Percentiles rank a stretch among this genome's conserved stretches.
phyloP scores from a whole-genome alignment of 768 basidiomycete species.

The Termitomyces sp. region DNA sequence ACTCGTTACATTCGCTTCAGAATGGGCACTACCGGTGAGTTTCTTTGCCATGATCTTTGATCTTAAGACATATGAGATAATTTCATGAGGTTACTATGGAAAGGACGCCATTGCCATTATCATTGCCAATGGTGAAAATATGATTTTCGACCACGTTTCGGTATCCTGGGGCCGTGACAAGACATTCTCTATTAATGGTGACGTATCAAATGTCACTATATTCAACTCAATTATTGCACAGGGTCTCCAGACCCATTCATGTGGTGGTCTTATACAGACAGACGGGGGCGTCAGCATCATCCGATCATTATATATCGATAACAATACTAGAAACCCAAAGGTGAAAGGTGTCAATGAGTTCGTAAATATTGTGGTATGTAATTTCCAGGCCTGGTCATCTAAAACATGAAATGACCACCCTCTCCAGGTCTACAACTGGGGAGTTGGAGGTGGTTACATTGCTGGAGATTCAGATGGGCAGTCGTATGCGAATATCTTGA shows the following conservation, averaged over 20 bases:
- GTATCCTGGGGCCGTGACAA: conserved; percentile 33
- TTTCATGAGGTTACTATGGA: conserved; percentile 23
- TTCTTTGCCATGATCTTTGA: neutral
- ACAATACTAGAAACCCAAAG: conserved; percentile 32
- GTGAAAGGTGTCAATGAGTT: conserved; percentile 35
- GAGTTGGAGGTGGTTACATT: conserved; percentile 30
- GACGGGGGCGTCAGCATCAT: conserved; percentile 32
- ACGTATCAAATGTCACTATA: conserved; percentile 32
- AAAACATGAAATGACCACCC: neutral
- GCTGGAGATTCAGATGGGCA: conserved; percentile 31
- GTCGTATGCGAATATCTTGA: conserved; percentile 30
- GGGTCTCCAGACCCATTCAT: conserved; percentile 31
- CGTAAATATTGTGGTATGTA: conserved; percentile 30
- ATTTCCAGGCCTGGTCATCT: neutral
- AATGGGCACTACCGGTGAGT: conserved; percentile 26
- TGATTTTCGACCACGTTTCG: conserved; percentile 34
- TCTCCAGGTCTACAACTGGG: conserved; percentile 30
- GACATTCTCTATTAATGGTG: conserved; percentile 32
- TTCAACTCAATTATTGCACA: conserved; percentile 34
- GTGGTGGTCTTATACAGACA: conserved; percentile 33
- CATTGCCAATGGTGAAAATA: conserved; percentile 29
- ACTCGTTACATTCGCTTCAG: conserved; percentile 17
- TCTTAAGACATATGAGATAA: neutral
- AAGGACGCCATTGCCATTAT: conserved; percentile 31
- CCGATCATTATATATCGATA: conserved; percentile 32